Conservation (phyloP, 805 yeast species). For the Wickerhamiella cacticola region DNA sequence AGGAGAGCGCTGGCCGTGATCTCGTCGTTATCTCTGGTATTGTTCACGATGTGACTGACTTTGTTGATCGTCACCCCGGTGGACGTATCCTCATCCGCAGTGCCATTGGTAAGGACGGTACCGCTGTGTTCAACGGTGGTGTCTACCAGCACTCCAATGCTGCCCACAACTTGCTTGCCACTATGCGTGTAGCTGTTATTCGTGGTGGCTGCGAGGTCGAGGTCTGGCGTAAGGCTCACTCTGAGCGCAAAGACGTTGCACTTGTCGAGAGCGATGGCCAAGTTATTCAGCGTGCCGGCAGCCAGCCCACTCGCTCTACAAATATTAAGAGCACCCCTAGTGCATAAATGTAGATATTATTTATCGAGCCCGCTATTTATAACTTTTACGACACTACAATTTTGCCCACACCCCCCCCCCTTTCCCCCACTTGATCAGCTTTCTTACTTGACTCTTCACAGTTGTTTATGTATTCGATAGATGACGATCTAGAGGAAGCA, state of each 20-base stretch:
- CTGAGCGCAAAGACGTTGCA: constrained; percentile 52
- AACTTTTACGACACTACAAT: too few species aligned
- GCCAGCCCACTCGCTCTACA: constrained; percentile 37
- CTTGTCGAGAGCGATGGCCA: constrained; percentile 45
- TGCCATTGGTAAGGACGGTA: constrained; percentile 86
- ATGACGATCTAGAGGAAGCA: background rate
- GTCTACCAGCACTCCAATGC: constrained; percentile 90
- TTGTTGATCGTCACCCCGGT: constrained; percentile 88
- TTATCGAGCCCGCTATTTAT: background rate
- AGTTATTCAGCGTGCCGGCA: constrained; percentile 47
- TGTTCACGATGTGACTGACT: constrained; percentile 86
- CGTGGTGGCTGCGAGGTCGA: constrained; percentile 72
- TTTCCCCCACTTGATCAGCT: too few species aligned
- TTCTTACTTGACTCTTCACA: background rate
- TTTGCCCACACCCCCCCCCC: too few species aligned
- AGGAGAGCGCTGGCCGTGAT: constrained; percentile 41
- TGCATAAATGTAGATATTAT: constrained; percentile 15
- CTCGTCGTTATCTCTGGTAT: constrained; percentile 80
- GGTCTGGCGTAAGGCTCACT: constrained; percentile 66
- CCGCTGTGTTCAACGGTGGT: constrained; percentile 89
- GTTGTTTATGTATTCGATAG: background rate
- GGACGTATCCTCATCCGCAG: constrained; percentile 68
- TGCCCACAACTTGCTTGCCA: constrained; percentile 78
- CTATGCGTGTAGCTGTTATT: constrained; percentile 84
- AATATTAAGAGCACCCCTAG: constrained; percentile 23